Base-by-base conservation (phyloP, 2,329 filamentous ascomycete genomes). In the Cryphonectria carpinicola region DNA sequence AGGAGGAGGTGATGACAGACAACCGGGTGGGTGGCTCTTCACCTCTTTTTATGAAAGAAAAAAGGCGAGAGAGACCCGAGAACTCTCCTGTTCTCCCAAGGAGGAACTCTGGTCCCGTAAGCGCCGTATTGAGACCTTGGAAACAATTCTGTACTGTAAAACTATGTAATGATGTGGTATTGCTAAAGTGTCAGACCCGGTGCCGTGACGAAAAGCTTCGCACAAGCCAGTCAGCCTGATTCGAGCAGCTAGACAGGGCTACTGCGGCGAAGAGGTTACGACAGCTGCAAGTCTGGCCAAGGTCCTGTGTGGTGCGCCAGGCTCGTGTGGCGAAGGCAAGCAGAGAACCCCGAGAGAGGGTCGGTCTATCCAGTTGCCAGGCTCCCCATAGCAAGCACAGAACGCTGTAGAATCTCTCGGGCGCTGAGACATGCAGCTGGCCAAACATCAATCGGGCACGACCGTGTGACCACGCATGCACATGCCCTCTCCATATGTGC, bases 341-440 rank as follows among this genome's bases (percentile, higher is more conserved):
- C n/a, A 46, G 39, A 46, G 39, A 41, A 37, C 32, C 58, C 14
- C 46, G 46, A 49, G 19, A 49, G 46, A 49, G 19, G 17, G 2
- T 4, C 4, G 43, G 17, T 22, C 43, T 49, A 22, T 32, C 43
- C 43, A 49, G 43, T 49, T 49, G 52, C 52, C 52, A 54, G 49
- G 49, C 49, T 28, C 22, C 22, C 22, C n/a, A 32, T 3, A 32
- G 32, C 49, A 56, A n/a, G 52, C 52, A 56, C 52, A 56, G 25
- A 25, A 56, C 6, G 25, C 52, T 4, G 14, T 28, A 28, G 52
- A 56, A 56, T 32, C 14, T 32, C 17, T 65, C 46, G 32, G 52
- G 46, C 46, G 22, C 32, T 66, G 64, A 56, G 64, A 66, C 64
- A 37, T 66, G 64, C 64, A 56, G 64, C 49, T 37, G 37, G 64